Conservation (phyloP, 495 filamentous ascomycete genomes). For the Hypoxylon lenormandii region DNA sequence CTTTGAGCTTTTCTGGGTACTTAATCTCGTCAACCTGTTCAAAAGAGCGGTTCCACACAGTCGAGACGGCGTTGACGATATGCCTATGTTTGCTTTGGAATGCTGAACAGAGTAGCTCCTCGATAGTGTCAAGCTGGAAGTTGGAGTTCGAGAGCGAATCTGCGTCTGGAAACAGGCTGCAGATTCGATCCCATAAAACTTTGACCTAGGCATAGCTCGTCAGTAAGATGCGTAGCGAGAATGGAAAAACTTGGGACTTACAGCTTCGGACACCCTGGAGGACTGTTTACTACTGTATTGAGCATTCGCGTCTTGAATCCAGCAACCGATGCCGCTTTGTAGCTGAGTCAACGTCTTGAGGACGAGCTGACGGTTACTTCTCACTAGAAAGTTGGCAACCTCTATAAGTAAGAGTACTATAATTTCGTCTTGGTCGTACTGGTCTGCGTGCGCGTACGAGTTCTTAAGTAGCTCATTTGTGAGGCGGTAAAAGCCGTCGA, state of each 20-base stretch:
- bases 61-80: constrained; percentile 56
- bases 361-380: constrained; percentile 55
- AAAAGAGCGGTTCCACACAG: constrained; percentile 61
- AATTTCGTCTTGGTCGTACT: constrained; percentile 41
- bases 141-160: constrained; percentile 52
- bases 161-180: constrained; percentile 45
- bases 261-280: constrained; percentile 48
- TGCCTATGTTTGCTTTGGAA: constrained; percentile 59
- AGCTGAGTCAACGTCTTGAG: constrained; percentile 61
- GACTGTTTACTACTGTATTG: constrained; percentile 51
- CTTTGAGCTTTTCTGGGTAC: constrained; percentile 60
- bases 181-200: constrained; percentile 58
- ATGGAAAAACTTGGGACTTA: constrained; percentile 46
- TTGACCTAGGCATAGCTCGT: constrained; percentile 50
- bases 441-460: constrained; percentile 57
- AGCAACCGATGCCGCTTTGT: constrained; percentile 70
- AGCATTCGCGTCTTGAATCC: constrained; percentile 68
- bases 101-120: constrained; percentile 57
- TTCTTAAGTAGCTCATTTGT: constrained; percentile 58
- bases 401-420: constrained; percentile 51
- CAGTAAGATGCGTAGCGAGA: constrained; percentile 21
- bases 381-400: constrained; percentile 52
- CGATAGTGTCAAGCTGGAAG: constrained; percentile 55
- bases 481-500: constrained; percentile 70
- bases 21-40: constrained; percentile 52